These are phyloP conservation scores for Astragalus glycyphyllos DNA, from an alignment of 306 rosid genomes.

Conservation along the genomic window DNA sequence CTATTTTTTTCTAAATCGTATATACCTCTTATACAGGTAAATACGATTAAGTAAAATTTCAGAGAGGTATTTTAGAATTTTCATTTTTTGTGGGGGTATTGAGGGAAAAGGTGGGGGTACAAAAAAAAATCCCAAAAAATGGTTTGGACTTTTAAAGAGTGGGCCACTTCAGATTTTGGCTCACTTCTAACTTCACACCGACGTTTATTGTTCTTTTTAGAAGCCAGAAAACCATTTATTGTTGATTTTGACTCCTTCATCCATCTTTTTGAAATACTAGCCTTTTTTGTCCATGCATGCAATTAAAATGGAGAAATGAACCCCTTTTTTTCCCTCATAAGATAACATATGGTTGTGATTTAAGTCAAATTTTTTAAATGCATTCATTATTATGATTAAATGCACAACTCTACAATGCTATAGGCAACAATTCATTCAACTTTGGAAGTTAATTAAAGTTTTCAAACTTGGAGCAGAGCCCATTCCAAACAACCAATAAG, in stretches of 20 bases:
- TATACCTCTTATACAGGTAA: no score
- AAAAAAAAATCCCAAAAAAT: no score
- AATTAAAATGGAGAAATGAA: background rate
- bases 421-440: background rate
- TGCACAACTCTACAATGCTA: background rate
- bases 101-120: no score
- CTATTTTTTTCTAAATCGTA: no score
- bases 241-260: background rate
- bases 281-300: background rate
- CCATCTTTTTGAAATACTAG: background rate
- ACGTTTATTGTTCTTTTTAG: no score
- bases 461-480: background rate
- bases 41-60: no score
- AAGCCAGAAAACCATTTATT: no score
- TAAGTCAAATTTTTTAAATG: background rate
- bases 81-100: no score
- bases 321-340: background rate
- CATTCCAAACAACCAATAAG: constrained; percentile 20
- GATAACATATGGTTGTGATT: background rate
- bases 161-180: no score
- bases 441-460: constrained; percentile 22
- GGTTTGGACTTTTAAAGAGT: no score
- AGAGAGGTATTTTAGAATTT: no score
- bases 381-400: background rate
- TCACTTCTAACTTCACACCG: no score